Conservation (phyloP, 2,329 filamentous ascomycete species). For the Monosporascus sp. region DNA sequence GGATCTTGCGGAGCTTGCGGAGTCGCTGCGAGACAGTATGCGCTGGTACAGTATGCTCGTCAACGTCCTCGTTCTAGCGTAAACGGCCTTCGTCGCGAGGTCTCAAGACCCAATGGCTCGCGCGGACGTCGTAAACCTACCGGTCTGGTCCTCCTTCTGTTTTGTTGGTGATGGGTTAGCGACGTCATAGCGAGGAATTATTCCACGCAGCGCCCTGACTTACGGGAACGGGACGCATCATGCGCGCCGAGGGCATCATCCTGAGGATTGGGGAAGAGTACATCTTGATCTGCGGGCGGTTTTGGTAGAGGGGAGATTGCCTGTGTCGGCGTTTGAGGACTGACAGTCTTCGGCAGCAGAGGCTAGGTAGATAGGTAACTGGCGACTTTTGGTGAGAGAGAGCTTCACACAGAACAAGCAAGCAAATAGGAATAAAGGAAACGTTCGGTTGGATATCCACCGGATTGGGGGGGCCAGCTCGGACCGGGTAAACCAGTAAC, state of each 20-base stretch:
- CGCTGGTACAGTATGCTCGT: conserved; percentile 47
- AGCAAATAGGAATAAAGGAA: not conserved
- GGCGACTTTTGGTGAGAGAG: not conserved
- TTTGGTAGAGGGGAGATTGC: conserved; percentile 18
- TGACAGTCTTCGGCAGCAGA: conserved; percentile 5
- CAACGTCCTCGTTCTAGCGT: conserved; percentile 9
- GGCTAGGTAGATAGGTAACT: not conserved
- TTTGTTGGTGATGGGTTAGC: conserved; percentile 40
- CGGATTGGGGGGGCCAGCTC: not conserved
- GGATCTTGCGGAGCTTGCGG: conserved; percentile 82
- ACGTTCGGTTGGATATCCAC: not conserved
- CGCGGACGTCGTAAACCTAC: conserved; percentile 42
- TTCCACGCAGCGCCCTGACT: conserved; percentile 31
- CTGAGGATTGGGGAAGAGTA: conserved; percentile 60
- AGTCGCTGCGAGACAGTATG: conserved; percentile 96
- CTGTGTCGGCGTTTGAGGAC: conserved; percentile 4
- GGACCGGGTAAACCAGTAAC: not conserved
- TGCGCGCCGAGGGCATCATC: conserved; percentile 62
- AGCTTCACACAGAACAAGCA: not conserved
- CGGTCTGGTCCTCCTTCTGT: conserved; percentile 64
- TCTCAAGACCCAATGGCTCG: conserved; percentile 13
- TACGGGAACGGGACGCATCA: conserved; percentile 70
- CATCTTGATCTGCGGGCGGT: conserved; percentile 42
- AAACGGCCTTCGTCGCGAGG: conserved; percentile 1
- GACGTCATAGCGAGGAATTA: conserved; percentile 27